Evolutionary conservation across 208 protist species (phyloP), one percentile per base, ranked within the genome.

Genomic region (Wallacemonas collosoma): DNA sequence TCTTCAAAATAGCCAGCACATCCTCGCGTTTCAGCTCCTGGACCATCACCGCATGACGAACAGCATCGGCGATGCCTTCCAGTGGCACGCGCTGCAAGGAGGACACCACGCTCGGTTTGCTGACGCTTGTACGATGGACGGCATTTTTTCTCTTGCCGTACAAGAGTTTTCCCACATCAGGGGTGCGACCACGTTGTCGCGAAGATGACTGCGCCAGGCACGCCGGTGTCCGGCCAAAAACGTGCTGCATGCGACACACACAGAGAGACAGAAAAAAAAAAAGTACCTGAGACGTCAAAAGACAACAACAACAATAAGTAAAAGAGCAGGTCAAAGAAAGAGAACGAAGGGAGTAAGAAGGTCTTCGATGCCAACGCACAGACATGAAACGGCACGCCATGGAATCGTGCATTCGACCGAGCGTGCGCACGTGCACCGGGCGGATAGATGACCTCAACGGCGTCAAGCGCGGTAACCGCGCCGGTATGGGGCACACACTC

Each of bases 81-180:
- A 73, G 76, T 1, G 88, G 80, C 4, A 82, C 79, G 41, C 84
- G 70, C 14, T 93, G 62, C 47, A 94, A 65, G n/a, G 76, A 60
- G 5, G 79, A 69, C 1, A 86, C 79, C 35, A 82, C 69, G 2
- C 82, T 68, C 2, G 79, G 89, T 67, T 88, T 90, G 15, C 77
- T 80, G 38, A 71, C 69, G 65, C 89, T 94, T 36, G 77, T 58
- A 9, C 45, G 67, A 68, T 94, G 91, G 12, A 87, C 69, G 35
- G 79, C 76, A 68, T 93, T 93, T 54, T 87, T 91, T 6, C 82
- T 69, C 62, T 93, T 96, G 36, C 91, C 91, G 69, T 96, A 96
- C n/a, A 96, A 81, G 12, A 96, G 77, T 11, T 82, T 80, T 0
- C 62, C 85, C 48, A 96, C 77, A 67, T 95, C 75, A 0, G 83